These are phyloP conservation scores for Phellinidium pouzarii DNA, from an alignment of 1,284 basidiomycete genomes.

Conservation along the genomic window DNA sequence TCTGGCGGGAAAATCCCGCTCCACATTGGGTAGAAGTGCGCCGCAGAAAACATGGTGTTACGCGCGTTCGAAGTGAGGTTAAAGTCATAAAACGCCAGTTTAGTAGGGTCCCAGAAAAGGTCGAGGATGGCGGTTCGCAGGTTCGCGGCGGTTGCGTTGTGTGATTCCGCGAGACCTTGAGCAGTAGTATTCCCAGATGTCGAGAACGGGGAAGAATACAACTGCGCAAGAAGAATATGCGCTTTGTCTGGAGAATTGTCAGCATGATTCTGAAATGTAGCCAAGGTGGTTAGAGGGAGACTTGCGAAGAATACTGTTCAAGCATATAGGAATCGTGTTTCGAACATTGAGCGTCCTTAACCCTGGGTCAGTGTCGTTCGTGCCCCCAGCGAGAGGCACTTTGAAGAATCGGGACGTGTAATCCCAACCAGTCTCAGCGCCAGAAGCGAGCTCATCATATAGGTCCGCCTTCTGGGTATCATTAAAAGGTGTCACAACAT, in stretches of 20 bases:
- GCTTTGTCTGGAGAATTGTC: conserved; percentile 46
- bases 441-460: conserved; percentile 86
- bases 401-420: conserved; percentile 45
- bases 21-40: conserved; percentile 85
- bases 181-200: conserved; percentile 33
- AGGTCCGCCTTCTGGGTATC: conserved; percentile 55
- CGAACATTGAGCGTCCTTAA: conserved; percentile 69
- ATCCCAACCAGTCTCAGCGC: conserved; percentile 75
- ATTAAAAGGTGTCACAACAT: conserved; percentile 47
- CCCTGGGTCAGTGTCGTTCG: conserved; percentile 39
- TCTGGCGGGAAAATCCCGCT: conserved; percentile 76
- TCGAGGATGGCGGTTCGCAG: conserved; percentile 74
- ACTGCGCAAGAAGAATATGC: conserved; percentile 51
- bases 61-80: conserved; percentile 62
- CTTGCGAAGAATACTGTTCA: conserved; percentile 83
- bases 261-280: neutral
- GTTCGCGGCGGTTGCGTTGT: conserved; percentile 50
- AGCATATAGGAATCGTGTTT: conserved; percentile 65
- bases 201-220: conserved; percentile 44
- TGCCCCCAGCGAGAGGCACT: conserved; percentile 35
- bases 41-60: conserved; percentile 58
- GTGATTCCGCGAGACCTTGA: conserved; percentile 34
- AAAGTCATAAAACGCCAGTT: conserved; percentile 87
- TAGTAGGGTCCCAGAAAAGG: conserved; percentile 76
- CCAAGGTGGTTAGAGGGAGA: conserved; percentile 17